These are phyloP conservation scores for Penicillium longicatenatum DNA, from an alignment of 495 filamentous ascomycete species.

Conservation along the genomic window DNA sequence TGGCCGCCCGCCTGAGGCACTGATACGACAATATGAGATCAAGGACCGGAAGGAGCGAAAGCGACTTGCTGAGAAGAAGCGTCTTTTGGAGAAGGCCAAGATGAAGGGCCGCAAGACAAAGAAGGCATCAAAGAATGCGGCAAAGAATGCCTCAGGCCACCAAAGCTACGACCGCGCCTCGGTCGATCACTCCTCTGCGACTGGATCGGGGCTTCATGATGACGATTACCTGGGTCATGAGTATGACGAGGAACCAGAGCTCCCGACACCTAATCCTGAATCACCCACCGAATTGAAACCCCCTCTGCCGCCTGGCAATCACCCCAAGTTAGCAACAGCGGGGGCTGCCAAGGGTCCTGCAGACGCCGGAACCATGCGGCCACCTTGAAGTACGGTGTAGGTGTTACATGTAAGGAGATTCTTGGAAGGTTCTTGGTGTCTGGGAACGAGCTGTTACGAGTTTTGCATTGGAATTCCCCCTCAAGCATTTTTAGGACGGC, in stretches of 20 bases:
- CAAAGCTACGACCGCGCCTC: slow-evolving; percentile 50
- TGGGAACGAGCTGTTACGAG: slow-evolving; percentile 15
- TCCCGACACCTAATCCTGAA: slow-evolving; percentile 34
- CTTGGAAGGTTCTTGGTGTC: background rate
- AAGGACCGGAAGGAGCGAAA: slow-evolving; percentile 87
- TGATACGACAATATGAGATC: slow-evolving; percentile 91
- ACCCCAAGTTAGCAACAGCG: slow-evolving; percentile 24
- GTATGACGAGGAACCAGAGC: slow-evolving; percentile 53
- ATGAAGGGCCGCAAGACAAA: slow-evolving; percentile 87
- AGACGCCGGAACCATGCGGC: slow-evolving; percentile 38
- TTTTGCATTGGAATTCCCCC: slow-evolving; percentile 35
- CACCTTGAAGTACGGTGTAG: slow-evolving; percentile 30
- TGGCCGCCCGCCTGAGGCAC: slow-evolving; percentile 74
- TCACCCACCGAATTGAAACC: slow-evolving; percentile 38
- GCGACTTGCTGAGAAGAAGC: slow-evolving; percentile 75
- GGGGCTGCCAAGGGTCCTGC: slow-evolving; percentile 23
- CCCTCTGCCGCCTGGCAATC: slow-evolving; percentile 33
- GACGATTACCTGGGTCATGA: slow-evolving; percentile 58
- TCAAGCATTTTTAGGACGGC: slow-evolving; percentile 21
- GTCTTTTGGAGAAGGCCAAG: slow-evolving; percentile 90
- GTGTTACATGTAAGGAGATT: background rate
- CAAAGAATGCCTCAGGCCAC: slow-evolving; percentile 54
- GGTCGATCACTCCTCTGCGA: slow-evolving; percentile 44
- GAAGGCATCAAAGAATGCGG: slow-evolving; percentile 66
- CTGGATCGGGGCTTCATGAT: slow-evolving; percentile 48